A percentile compares a stretch with the other conserved stretches of the same genome.
phyloP scores from a whole-genome alignment of 2,329 filamentous ascomycete species.

The Cladosporium sp. region DNA sequence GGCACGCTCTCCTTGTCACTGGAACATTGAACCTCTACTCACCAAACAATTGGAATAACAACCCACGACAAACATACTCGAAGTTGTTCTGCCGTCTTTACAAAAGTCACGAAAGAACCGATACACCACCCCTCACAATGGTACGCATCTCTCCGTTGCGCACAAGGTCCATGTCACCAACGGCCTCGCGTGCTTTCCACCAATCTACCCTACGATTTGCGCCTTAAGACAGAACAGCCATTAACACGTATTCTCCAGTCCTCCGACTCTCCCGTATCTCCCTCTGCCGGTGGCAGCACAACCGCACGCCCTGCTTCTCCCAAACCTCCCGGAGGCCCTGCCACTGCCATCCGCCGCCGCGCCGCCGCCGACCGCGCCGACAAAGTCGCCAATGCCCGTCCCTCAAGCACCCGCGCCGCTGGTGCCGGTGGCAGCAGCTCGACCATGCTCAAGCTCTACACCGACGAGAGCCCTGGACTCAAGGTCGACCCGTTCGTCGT shows the following conservation, averaged over 20 bases:
- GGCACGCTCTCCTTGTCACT: background rate
- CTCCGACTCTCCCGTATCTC: conserved; percentile 2
- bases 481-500: conserved; percentile 98
- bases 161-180: background rate
- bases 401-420: conserved; percentile 85
- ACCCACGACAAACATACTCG: background rate
- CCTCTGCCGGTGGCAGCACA: conserved; percentile 33
- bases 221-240: background rate
- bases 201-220: background rate
- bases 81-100: too few relatives aligned
- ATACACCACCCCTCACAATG: conserved; percentile 2
- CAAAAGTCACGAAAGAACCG: background rate
- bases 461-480: conserved; percentile 92
- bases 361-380: conserved; percentile 97
- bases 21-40: background rate
- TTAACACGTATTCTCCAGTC: background rate
- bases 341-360: conserved; percentile 90
- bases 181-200: background rate
- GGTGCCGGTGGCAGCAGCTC: conserved; percentile 94
- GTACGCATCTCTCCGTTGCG: background rate
- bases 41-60: background rate
- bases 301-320: conserved; percentile 79
- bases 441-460: conserved; percentile 99
- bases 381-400: conserved; percentile 88
- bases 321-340: conserved; percentile 85